Evolutionary conservation across 495 filamentous ascomycete species (phyloP).

Genomic region (Tuber magnatum): DNA sequence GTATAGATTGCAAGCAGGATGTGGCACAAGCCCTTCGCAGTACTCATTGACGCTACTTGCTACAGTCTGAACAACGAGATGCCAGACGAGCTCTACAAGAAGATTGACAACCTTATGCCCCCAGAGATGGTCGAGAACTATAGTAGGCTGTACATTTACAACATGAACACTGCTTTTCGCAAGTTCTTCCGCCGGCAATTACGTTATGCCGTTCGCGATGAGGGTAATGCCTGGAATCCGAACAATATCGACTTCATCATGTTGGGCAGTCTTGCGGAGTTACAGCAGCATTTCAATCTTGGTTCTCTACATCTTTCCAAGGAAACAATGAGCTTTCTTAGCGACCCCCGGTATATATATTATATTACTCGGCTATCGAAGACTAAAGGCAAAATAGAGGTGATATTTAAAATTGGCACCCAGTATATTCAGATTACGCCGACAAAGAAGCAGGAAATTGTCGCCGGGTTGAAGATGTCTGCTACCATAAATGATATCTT

Average conservation of each 20-base stretch:
- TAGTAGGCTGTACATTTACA: conserved; percentile 56
- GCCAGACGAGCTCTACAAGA: conserved; percentile 54
- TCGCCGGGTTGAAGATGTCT: conserved; percentile 52
- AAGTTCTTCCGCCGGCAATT: conserved; percentile 58
- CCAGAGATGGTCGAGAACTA: conserved; percentile 53
- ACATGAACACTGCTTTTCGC: conserved; percentile 59
- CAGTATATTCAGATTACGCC: conserved; percentile 64
- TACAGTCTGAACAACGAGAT: conserved; percentile 56
- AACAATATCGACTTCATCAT: conserved; percentile 57
- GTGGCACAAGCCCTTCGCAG: conserved; percentile 59
- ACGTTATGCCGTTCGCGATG: conserved; percentile 51
- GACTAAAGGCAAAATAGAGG: conserved; percentile 59
- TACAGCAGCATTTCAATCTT: conserved; percentile 58
- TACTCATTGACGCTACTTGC: conserved; percentile 61
- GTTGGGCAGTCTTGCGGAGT: conserved; percentile 53
- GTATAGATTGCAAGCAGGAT: conserved; percentile 56
- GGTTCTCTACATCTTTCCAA: conserved; percentile 58
- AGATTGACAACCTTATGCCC: conserved; percentile 53
- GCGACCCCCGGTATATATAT: conserved; percentile 57
- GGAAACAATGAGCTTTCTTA: conserved; percentile 59
- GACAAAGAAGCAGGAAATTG: conserved; percentile 57
- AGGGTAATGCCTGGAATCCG: conserved; percentile 52
- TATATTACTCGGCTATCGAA: conserved; percentile 57
- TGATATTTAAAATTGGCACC: conserved; percentile 57
- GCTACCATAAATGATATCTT: conserved; percentile 62